Percentiles rank a stretch among this genome's conserved stretches.
These are phyloP conservation scores for Noccaea bulbosa DNA, from an alignment of 345 rosid species.

Conservation along the genomic window DNA sequence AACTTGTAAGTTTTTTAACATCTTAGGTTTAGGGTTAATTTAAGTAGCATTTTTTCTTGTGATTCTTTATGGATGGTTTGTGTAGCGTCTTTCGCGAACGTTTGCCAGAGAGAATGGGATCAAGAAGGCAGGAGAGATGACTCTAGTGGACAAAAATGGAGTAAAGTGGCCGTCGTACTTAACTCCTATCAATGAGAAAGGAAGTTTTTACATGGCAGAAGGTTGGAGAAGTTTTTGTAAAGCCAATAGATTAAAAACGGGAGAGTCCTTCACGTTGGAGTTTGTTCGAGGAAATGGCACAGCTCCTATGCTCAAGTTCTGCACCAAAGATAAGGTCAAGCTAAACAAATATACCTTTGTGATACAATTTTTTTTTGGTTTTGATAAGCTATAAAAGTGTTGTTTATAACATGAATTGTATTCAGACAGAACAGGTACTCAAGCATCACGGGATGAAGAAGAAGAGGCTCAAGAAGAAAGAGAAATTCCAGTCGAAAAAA, in stretches of 20 bases:
- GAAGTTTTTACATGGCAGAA: constrained; percentile 5
- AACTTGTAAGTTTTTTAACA: constrained; percentile 15
- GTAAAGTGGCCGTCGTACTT: constrained; percentile 7
- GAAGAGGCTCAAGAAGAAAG: constrained; percentile 7
- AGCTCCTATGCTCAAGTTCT: constrained; percentile 14
- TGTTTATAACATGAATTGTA: not conserved
- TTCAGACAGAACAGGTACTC: not conserved
- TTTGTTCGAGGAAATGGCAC: constrained; percentile 21
- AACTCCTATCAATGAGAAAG: not conserved
- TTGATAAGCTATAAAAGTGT: not conserved
- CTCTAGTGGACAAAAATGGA: constrained; percentile 28
- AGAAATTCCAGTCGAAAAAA: not conserved
- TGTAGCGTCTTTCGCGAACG: not conserved
- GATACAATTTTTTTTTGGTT: not conserved
- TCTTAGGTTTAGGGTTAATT: constrained; percentile 3
- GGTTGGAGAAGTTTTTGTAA: not conserved
- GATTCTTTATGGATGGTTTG: not conserved
- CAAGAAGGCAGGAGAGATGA: not conserved
- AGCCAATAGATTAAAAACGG: constrained; percentile 2
- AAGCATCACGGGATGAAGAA: not conserved
- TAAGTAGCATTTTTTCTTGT: constrained; percentile 2
- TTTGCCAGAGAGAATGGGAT: constrained; percentile 7
- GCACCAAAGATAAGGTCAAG: constrained; percentile 3
- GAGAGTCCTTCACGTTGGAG: constrained; percentile 23
- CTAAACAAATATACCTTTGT: not conserved